Conservation (phyloP, 116 monocot genomes). For the Trichopus zeylanicus region DNA sequence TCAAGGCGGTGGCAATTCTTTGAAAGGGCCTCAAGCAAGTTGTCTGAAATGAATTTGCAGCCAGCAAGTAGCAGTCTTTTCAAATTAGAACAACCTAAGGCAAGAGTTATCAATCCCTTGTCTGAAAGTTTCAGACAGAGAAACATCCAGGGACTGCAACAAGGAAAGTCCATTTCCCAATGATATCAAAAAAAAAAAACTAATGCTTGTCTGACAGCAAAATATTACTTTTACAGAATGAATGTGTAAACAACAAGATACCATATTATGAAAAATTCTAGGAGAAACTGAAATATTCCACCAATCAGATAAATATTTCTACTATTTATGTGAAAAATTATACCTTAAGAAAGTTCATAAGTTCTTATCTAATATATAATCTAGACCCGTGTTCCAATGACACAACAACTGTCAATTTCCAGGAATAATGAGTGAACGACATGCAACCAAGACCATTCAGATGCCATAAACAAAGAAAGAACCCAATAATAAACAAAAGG, state of each 20-base stretch:
- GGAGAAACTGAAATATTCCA: too few relatives aligned
- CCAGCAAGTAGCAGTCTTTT: conserved; percentile 33
- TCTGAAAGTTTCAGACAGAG: conserved; percentile 79
- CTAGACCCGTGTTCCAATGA: too few relatives aligned
- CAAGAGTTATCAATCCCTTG: conserved; percentile 54
- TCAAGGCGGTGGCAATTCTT: conserved; percentile 45
- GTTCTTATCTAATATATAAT: too few relatives aligned
- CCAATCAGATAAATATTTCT: too few relatives aligned
- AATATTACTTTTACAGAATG: neutral
- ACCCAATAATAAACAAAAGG: too few relatives aligned
- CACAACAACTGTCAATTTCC: too few relatives aligned
- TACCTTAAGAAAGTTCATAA: too few relatives aligned
- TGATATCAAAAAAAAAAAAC: conserved; percentile 53
- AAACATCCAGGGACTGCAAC: conserved; percentile 67
- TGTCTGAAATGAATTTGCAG: conserved; percentile 62
- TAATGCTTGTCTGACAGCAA: conserved; percentile 38
- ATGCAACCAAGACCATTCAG: too few relatives aligned
- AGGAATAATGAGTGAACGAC: too few relatives aligned
- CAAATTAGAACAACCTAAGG: conserved; percentile 45
- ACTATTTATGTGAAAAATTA: too few relatives aligned
- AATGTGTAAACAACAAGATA: neutral
- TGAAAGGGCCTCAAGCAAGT: conserved; percentile 41
- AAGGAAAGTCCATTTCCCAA: conserved; percentile 41
- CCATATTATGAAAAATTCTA: neutral
- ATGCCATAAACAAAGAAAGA: too few relatives aligned